phyloP scores from a whole-genome alignment of 2,329 filamentous ascomycete genomes.

The Amylocarpus encephaloides region DNA sequence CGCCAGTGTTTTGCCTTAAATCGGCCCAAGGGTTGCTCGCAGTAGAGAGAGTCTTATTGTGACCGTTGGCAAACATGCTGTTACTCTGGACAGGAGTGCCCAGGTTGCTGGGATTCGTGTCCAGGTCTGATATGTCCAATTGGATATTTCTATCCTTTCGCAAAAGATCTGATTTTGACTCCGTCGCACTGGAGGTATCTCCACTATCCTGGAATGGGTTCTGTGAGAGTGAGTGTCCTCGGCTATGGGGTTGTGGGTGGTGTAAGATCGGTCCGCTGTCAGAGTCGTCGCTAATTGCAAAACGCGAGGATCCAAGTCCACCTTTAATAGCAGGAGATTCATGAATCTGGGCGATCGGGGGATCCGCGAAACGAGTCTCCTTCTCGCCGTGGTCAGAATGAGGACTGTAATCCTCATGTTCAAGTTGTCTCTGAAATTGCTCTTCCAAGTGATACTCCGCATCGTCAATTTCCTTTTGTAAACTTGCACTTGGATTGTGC shows the following conservation, averaged over 20 bases:
- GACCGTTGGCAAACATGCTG: conserved; percentile 42
- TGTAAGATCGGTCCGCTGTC: conserved; percentile 55
- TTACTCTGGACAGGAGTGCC: conserved; percentile 55
- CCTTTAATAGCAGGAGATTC: conserved; percentile 20
- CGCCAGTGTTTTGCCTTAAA: conserved; percentile 37
- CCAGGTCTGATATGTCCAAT: conserved; percentile 56
- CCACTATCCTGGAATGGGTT: conserved; percentile 55
- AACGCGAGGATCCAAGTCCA: conserved; percentile 34
- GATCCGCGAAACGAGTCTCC: conserved; percentile 15
- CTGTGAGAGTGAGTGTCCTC: conserved; percentile 65
- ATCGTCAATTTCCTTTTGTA: conserved; percentile 80
- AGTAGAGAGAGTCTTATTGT: conserved; percentile 50
- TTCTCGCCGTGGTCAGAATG: conserved; percentile 37
- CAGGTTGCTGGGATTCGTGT: conserved; percentile 67
- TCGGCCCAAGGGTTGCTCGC: conserved; percentile 60
- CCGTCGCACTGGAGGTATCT: conserved; percentile 32
- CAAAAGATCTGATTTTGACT: conserved; percentile 17
- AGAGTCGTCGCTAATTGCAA: conserved; percentile 41
- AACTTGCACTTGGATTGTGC: conserved; percentile 68
- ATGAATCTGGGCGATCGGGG: conserved; percentile 15
- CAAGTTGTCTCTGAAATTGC: conserved; percentile 69
- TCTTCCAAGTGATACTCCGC: conserved; percentile 81
- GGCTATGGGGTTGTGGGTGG: conserved; percentile 67
- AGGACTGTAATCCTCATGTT: conserved; percentile 71
- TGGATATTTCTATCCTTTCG: conserved; percentile 16